Evolutionary conservation across 106 monocot genomes (phyloP), one percentile per base, ranked within the genome.

Genomic region (Ottelia alismoides): DNA sequence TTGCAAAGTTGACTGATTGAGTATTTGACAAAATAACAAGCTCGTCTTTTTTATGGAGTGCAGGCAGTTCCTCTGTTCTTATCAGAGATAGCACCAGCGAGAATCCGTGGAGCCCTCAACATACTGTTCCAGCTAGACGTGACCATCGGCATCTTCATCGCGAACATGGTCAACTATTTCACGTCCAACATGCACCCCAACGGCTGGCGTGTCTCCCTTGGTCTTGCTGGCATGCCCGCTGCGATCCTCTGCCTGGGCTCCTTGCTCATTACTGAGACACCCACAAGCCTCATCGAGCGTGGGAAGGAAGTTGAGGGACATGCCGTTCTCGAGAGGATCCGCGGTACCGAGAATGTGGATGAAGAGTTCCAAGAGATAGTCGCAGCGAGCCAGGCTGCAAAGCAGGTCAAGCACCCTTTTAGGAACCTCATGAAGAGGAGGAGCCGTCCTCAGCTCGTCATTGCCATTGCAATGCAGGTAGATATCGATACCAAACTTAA

Each of bases 21-120:
- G n/a, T n/a, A n/a, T n/a, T n/a, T n/a, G n/a, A n/a, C n/a, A n/a
- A n/a, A n/a, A n/a, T n/a, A n/a, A n/a, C n/a, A n/a, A n/a, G n/a
- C n/a, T n/a, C n/a, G n/a, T n/a, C n/a, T n/a, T n/a, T n/a, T n/a
- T n/a, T n/a, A n/a, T n/a, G n/a, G n/a, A n/a, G n/a, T n/a, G n/a
- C 80, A 80, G 70, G 72, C 72, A 17, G 72, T 77, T 28, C 77
- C 77, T 0, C 46, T 78, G 24, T 72, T 67, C 53, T 63, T 77
- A 7, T 77, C 77, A 0, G 78, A 78, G 56, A 65, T 78, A 3
- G 78, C 78, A 25, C 78, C 78, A 11, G 55, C 73, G 1, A 57
- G 59, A 56, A 59, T 68, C 14, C 47, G 78, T 20, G 74, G 78
- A 2, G 69, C 52, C 3, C 51, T 74, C 18, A 78, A 74, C 65